phyloP scores from a whole-genome alignment of 169 alveolate genomes.

The Plasmodium ovale region DNA sequence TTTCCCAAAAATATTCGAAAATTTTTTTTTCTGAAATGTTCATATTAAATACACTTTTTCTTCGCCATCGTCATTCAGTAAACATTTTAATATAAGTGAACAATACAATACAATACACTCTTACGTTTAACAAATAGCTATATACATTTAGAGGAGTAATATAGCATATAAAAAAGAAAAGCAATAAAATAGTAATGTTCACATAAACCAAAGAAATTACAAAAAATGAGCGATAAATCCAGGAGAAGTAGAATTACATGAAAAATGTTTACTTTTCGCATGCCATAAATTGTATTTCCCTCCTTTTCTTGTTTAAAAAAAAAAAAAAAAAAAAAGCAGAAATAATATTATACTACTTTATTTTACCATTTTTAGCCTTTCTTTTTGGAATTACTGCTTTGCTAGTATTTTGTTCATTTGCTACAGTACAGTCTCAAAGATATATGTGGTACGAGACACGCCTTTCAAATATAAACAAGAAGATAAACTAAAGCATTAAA shows the following conservation, averaged over 20 bases:
- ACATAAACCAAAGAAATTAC: constrained; percentile 11
- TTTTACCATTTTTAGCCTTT: constrained; percentile 38
- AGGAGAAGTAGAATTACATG: constrained; percentile 48
- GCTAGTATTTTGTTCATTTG: constrained; percentile 63
- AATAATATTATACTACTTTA: neutral
- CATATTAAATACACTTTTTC: constrained; percentile 2
- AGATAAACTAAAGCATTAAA: neutral
- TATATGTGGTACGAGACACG: constrained; percentile 61
- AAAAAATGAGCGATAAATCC: constrained; percentile 75
- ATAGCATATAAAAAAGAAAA: constrained; percentile 1
- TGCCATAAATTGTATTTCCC: neutral
- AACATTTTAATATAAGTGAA: constrained; percentile 14
- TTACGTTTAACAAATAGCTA: neutral
- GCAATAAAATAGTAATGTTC: constrained; percentile 10
- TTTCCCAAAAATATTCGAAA: constrained; percentile 9
- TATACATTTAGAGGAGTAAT: neutral
- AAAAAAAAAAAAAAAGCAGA: neutral
- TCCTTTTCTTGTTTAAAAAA: neutral
- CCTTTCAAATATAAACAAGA: constrained; percentile 1
- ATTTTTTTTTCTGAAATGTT: constrained; percentile 26
- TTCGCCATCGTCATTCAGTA: neutral
- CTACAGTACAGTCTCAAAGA: constrained; percentile 41
- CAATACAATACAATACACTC: constrained; percentile 16
- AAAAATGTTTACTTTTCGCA: neutral
- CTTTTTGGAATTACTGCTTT: constrained; percentile 62